Conservation (phyloP, 2,329 filamentous ascomycete species). For the Apiospora arundinis region DNA sequence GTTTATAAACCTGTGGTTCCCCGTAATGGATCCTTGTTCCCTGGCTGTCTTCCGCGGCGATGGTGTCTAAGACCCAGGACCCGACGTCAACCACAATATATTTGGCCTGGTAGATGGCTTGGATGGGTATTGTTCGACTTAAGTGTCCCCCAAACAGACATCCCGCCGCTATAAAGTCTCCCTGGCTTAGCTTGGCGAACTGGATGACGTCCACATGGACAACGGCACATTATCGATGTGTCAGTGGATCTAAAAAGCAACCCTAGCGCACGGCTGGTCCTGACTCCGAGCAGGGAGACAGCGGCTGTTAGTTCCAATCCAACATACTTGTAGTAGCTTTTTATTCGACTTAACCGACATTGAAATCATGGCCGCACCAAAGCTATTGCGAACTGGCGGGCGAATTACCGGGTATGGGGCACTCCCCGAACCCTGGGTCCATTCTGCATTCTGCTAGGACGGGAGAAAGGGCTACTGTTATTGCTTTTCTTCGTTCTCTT, state of each 20-base stretch:
- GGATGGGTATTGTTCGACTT: not conserved
- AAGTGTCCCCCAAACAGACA: not conserved
- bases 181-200: not conserved
- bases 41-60: not conserved
- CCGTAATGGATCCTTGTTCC: not conserved
- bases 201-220: not conserved
- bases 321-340: not conserved
- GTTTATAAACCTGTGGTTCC: not conserved
- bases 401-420: not conserved
- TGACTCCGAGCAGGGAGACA: conserved; percentile 7
- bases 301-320: not conserved
- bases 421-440: not conserved
- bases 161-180: not conserved
- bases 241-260: not conserved
- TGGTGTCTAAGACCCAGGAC: not conserved
- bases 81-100: not conserved
- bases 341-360: not conserved
- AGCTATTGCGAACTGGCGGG: not conserved
- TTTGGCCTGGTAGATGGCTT: too few species aligned
- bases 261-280: conserved; percentile 1
- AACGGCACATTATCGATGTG: not conserved
- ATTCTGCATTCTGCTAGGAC: not conserved
- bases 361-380: not conserved
- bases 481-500: not conserved
- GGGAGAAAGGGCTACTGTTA: not conserved